Percentiles rank a stretch among this genome's conserved stretches.
These are phyloP conservation scores for Pyrenophora teres DNA, from an alignment of 2,329 filamentous ascomycete species.

Conservation along the genomic window DNA sequence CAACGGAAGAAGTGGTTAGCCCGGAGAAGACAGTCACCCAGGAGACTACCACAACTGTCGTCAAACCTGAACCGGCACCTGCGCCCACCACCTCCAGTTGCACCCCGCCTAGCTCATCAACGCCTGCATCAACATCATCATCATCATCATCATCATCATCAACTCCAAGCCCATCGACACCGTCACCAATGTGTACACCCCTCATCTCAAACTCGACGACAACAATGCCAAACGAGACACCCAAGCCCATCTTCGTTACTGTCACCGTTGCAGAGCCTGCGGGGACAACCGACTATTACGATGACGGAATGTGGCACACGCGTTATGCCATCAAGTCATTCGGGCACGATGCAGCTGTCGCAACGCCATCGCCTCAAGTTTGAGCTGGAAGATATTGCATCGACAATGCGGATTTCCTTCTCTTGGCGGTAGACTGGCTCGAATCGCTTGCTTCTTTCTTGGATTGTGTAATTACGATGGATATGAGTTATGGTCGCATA, in stretches of 20 bases:
- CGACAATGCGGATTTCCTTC: background rate
- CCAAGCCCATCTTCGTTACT: constrained; percentile 36
- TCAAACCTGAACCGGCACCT: constrained; percentile 15
- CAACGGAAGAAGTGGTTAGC: constrained; percentile 33
- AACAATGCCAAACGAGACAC: constrained; percentile 21
- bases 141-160: background rate
- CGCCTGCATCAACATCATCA: background rate
- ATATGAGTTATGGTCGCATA: constrained; percentile 14
- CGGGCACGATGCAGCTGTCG: constrained; percentile 15
- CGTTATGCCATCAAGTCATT: constrained; percentile 47
- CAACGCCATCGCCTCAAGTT: background rate
- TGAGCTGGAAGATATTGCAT: background rate
- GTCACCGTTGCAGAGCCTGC: constrained; percentile 34
- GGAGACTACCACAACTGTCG: constrained; percentile 29
- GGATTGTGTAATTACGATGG: constrained; percentile 6
- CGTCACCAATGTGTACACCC: constrained; percentile 18
- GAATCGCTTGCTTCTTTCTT: constrained; percentile 6
- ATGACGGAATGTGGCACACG: constrained; percentile 54
- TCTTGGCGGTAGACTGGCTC: constrained; percentile 8
- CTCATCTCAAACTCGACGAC: constrained; percentile 16
- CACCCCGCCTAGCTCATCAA: constrained; percentile 16
- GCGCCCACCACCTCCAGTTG: constrained; percentile 20
- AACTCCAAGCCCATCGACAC: constrained; percentile 4
- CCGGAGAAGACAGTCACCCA: constrained; percentile 30
- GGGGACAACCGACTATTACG: constrained; percentile 48